Base-by-base conservation (phyloP, 2,329 filamentous ascomycete species). In the Aspergillus japonicus region DNA sequence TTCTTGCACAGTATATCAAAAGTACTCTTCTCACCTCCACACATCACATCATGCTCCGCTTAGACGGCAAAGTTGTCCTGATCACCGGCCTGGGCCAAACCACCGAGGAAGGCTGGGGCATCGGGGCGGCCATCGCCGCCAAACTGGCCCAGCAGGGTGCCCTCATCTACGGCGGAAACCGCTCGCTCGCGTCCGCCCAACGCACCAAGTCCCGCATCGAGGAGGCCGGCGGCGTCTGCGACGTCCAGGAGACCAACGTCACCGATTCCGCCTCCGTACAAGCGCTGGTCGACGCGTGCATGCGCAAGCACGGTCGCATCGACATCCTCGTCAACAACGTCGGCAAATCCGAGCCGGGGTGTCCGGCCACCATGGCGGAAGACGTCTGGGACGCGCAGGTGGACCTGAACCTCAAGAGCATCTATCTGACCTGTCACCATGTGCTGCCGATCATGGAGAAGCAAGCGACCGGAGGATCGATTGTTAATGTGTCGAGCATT, bases 281-380 rank as follows among this genome's bases (percentile, higher is more conserved):
- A 62, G 52, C 50, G 1, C 68, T 87, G 0, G 79, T 87, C 3
- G 78, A 83, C 35, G 77, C 79, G 0, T 86, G 83, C 49, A 66
- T 85, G 19, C 68, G 74, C 0, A 81, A 80, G 44, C 80, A 86
- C 61, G 83, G 83, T 8, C 78, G 82, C 5, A 82, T 87, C 56
- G 85, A 88, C 62, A 83, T 88, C 23, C 72, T 88, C 0, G 69
- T 88, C 16, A 86, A 86, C 63, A 87, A 87, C 55, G 85, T 87
- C 3, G 86, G 85, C 2, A 80, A 80, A 55, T 83, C 80, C 0
- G 83, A 86, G 59, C 80, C 78, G 0, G 83, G 83, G 0, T 77
- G 77, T 31, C 80, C 83, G 0, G 83, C 78, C 0, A 72, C 69
- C 0, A 81, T 86, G 75, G 50, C 58, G 0, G 83, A 86, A 56